These are phyloP conservation scores for Nicotiana noctiflora DNA, from an alignment of 257 asterid species.

Conservation along the genomic window DNA sequence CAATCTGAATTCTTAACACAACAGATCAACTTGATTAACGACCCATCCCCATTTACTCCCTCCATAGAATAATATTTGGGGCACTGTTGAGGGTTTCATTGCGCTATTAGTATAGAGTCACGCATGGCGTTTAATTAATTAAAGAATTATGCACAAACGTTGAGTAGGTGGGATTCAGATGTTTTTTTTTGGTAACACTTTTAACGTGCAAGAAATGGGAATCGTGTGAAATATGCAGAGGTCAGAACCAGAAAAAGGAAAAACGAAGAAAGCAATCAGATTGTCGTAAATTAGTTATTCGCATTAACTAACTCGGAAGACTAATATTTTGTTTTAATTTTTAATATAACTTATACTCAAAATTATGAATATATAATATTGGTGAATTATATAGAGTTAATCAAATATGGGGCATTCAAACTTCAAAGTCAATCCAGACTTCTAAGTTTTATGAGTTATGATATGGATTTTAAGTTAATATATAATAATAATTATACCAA, in stretches of 20 bases:
- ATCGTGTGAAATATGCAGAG: background rate
- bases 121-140: background rate
- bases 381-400: background rate
- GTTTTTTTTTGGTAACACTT: background rate
- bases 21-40: conserved; percentile 38
- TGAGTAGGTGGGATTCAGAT: background rate
- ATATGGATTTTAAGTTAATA: no score
- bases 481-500: no score
- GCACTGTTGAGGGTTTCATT: background rate
- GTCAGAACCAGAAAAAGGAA: background rate
- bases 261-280: no score
- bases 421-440: no score
- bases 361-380: no score
- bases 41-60: background rate
- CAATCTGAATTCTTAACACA: conserved; percentile 66
- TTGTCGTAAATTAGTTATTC: no score
- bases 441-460: no score
- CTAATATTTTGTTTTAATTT: no score
- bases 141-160: background rate
- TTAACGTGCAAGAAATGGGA: background rate
- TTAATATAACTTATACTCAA: no score
- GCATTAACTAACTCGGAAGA: no score
- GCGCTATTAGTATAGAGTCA: background rate
- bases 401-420: no score
- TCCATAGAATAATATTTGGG: background rate